Conservation (phyloP, 352 stramenopile genomes). For the Globisporangium cederbergense region DNA sequence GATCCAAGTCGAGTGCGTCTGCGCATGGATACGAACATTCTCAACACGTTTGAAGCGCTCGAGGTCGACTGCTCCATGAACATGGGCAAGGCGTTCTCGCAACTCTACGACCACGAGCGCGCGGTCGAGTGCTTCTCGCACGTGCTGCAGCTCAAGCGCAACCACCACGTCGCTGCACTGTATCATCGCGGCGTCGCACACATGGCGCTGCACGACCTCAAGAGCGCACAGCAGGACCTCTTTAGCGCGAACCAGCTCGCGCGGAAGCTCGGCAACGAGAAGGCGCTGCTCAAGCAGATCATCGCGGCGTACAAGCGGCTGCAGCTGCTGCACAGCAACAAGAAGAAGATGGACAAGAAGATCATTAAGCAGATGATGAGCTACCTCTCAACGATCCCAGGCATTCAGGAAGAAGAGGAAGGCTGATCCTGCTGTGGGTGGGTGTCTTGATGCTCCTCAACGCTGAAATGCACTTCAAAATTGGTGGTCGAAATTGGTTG, state of each 20-base stretch:
- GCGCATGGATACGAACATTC: slow-evolving; percentile 47
- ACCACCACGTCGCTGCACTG: slow-evolving; percentile 56
- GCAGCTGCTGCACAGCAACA: slow-evolving; percentile 63
- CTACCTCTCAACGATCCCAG: slow-evolving; percentile 71
- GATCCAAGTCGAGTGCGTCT: slow-evolving; percentile 44
- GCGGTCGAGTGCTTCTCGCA: slow-evolving; percentile 61
- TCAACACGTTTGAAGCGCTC: slow-evolving; percentile 49
- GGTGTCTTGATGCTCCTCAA: neutral
- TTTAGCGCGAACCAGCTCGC: slow-evolving; percentile 62
- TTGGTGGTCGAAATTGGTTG: neutral
- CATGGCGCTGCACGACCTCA: slow-evolving; percentile 63
- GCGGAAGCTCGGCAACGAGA: slow-evolving; percentile 30
- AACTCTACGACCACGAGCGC: slow-evolving; percentile 49
- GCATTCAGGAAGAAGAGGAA: slow-evolving; percentile 36
- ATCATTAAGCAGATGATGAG: slow-evolving; percentile 82
- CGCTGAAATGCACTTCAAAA: neutral
- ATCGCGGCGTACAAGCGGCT: slow-evolving; percentile 67
- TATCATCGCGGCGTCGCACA: slow-evolving; percentile 68
- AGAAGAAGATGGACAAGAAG: slow-evolving; percentile 81
- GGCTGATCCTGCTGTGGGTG: neutral
- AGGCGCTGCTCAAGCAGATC: slow-evolving; percentile 45
- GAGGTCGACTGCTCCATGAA: slow-evolving; percentile 78
- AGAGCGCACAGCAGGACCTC: slow-evolving; percentile 59
- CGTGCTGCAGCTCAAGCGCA: slow-evolving; percentile 36
- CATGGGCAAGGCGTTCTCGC: slow-evolving; percentile 67